Conservation (phyloP, 805 yeast genomes). For the Candida chauliodis region DNA sequence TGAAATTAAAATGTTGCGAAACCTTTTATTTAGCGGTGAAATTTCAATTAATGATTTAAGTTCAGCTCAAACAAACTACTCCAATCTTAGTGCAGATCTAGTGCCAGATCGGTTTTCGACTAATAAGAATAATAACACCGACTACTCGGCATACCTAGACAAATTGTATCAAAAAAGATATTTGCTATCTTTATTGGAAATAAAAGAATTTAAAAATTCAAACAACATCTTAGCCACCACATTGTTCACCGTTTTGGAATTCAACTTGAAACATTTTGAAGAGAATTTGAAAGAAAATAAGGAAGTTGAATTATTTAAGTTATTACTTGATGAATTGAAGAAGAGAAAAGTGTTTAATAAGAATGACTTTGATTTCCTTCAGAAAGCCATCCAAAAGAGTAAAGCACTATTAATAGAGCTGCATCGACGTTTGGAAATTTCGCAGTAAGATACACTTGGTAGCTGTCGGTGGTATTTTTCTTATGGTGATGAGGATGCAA, state of each 20-base stretch:
- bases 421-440: neutral
- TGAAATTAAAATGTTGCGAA: conserved; percentile 3
- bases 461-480: no score
- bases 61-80: neutral
- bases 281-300: neutral
- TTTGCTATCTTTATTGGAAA: neutral
- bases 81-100: neutral
- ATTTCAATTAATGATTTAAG: neutral
- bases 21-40: neutral
- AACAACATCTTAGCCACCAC: conserved; percentile 1
- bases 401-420: conserved; percentile 1
- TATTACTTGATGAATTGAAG: conserved; percentile 1
- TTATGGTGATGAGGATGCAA: neutral
- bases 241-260: neutral
- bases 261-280: conserved; percentile 4
- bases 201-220: conserved; percentile 1
- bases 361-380: neutral
- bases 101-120: conserved; percentile 1
- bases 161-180: conserved; percentile 2
- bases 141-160: conserved; percentile 4
- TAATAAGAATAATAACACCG: conserved; percentile 4
- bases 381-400: neutral
- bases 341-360: neutral
- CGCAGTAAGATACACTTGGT: neutral
- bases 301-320: neutral